A percentile compares a stretch with the other conserved stretches of the same genome.
Evolutionary conservation across 2,329 filamentous ascomycete genomes (phyloP).

Genomic region (Zelopaecilomyces penicillatus): DNA sequence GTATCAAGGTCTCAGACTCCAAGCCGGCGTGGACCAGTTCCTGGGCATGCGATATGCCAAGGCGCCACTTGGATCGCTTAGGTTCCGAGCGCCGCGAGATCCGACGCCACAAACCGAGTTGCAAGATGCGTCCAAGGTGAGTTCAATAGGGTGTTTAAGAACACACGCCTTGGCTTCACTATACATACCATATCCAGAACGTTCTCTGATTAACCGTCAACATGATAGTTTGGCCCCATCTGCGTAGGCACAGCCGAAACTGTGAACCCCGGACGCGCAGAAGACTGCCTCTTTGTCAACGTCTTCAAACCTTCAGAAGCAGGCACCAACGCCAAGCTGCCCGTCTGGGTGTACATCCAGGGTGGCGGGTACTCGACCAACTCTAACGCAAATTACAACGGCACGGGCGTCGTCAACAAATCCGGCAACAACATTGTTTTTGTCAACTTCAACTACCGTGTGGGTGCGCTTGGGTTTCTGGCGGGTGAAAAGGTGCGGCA

Average conservation of each 20-base stretch:
- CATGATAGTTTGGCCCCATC: slow-evolving; percentile 34
- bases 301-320: slow-evolving; percentile 35
- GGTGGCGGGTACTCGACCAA: slow-evolving; percentile 40
- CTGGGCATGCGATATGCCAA: slow-evolving; percentile 44
- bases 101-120: slow-evolving; percentile 26
- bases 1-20: slow-evolving; percentile 32
- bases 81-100: slow-evolving; percentile 41
- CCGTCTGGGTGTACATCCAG: slow-evolving; percentile 33
- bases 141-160: slow-evolving; percentile 5
- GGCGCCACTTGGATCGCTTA: slow-evolving; percentile 39
- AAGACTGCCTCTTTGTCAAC: slow-evolving; percentile 42
- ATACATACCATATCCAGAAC: not conserved
- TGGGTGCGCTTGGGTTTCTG: slow-evolving; percentile 55
- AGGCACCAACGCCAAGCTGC: slow-evolving; percentile 21
- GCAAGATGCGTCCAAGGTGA: slow-evolving; percentile 29
- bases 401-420: slow-evolving; percentile 34
- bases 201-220: not conserved
- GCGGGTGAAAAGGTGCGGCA: slow-evolving; percentile 45
- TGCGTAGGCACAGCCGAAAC: slow-evolving; percentile 31
- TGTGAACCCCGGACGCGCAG: slow-evolving; percentile 14
- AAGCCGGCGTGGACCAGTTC: slow-evolving; percentile 35
- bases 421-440: slow-evolving; percentile 41
- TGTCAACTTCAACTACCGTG: slow-evolving; percentile 56
- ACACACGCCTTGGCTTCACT: not conserved
- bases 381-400: slow-evolving; percentile 45